A percentile compares a stretch with the other conserved stretches of the same genome.
These are phyloP conservation scores for Pythium biforme DNA, from an alignment of 352 stramenopile species.

Conservation along the genomic window DNA sequence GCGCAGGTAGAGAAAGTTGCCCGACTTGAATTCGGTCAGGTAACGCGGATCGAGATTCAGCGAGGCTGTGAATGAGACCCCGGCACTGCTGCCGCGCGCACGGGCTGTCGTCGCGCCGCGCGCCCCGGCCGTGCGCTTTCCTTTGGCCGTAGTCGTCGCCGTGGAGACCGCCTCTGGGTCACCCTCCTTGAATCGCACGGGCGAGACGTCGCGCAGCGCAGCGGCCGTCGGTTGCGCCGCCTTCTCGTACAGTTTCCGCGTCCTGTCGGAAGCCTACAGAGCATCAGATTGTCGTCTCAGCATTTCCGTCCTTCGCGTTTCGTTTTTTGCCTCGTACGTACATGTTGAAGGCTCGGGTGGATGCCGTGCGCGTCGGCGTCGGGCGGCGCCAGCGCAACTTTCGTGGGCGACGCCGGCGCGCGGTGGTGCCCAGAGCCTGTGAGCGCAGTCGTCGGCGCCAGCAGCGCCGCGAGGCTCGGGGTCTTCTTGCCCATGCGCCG, in stretches of 20 bases:
- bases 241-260: slow-evolving; percentile 42
- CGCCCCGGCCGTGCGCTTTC: slow-evolving; percentile 7
- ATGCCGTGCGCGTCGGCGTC: slow-evolving; percentile 23
- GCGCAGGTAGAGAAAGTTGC: slow-evolving; percentile 83
- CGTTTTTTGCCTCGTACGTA: background rate
- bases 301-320: too few relatives aligned
- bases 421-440: background rate
- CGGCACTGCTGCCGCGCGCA: background rate
- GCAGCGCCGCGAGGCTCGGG: slow-evolving; percentile 36
- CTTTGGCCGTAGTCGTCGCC: background rate
- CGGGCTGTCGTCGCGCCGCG: slow-evolving; percentile 2
- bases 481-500: slow-evolving; percentile 56
- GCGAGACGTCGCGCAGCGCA: slow-evolving; percentile 15
- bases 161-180: too few relatives aligned
- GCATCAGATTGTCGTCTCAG: too few relatives aligned
- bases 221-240: background rate
- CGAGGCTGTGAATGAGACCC: slow-evolving; percentile 70
- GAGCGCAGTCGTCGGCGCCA: slow-evolving; percentile 4
- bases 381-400: slow-evolving; percentile 21
- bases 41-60: slow-evolving; percentile 74
- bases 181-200: slow-evolving; percentile 13
- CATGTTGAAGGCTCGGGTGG: slow-evolving; percentile 54
- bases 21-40: slow-evolving; percentile 67
- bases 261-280: slow-evolving; percentile 57
- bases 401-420: slow-evolving; percentile 5